Conservation (phyloP, 768 basidiomycete species). For the Lactarius tabidus region DNA sequence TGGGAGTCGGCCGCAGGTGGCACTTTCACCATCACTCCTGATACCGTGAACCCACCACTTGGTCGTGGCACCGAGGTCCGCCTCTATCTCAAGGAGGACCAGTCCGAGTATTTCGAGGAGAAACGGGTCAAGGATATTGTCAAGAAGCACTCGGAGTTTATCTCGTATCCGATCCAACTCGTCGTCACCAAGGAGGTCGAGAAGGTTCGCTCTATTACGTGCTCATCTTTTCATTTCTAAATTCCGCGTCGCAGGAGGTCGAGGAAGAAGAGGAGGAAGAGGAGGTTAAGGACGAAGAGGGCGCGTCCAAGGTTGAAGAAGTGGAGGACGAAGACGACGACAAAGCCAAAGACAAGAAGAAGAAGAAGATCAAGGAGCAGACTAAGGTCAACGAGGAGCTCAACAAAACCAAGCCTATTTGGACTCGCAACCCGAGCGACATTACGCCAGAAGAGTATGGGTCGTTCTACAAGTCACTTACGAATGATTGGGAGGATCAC, state of each 20-base stretch:
- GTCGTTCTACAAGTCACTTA: constrained; percentile 98
- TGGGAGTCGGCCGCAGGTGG: constrained; percentile 99
- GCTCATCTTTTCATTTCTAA: not conserved
- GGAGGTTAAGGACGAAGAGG: constrained; percentile 69
- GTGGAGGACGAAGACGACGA: constrained; percentile 70
- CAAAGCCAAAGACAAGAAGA: constrained; percentile 76
- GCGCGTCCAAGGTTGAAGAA: constrained; percentile 69
- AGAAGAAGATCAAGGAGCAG: constrained; percentile 90
- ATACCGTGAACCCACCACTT: constrained; percentile 84
- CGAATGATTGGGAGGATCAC: constrained; percentile 99
- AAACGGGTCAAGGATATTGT: constrained; percentile 99
- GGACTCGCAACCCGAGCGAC: constrained; percentile 97
- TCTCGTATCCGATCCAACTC: constrained; percentile 98
- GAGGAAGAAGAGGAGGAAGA: constrained; percentile 60
- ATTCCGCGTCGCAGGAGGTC: constrained; percentile 58
- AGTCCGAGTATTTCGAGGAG: constrained; percentile 98
- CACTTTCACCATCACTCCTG: constrained; percentile 97
- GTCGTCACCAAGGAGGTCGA: constrained; percentile 99
- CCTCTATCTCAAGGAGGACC: constrained; percentile 96
- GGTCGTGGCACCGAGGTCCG: constrained; percentile 93
- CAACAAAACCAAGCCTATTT: constrained; percentile 99
- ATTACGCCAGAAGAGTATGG: constrained; percentile 92
- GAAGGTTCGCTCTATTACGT: constrained; percentile 62
- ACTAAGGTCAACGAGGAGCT: constrained; percentile 92
- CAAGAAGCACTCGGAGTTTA: constrained; percentile 99